Percentiles rank a stretch among this genome's conserved stretches.
These are phyloP conservation scores for Trifolium dubium DNA, from an alignment of 306 rosid genomes.

Conservation along the genomic window DNA sequence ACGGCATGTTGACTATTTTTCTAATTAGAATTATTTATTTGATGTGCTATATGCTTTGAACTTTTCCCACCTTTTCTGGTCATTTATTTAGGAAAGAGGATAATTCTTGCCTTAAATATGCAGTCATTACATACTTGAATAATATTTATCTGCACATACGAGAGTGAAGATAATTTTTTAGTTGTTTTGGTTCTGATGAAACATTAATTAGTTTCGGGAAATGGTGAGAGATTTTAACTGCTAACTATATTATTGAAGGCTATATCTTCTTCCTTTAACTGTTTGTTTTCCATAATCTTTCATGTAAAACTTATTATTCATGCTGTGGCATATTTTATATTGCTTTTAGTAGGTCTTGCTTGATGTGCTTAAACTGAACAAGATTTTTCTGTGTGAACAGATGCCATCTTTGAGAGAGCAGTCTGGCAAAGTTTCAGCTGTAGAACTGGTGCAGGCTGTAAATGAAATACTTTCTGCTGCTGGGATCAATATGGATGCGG, in stretches of 20 bases:
- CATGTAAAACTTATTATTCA: background rate
- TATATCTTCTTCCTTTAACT: constrained; percentile 20
- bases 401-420: constrained; percentile 61
- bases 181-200: constrained; percentile 22
- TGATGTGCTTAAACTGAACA: constrained; percentile 47
- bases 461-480: constrained; percentile 92
- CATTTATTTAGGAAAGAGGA: background rate
- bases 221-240: constrained; percentile 21
- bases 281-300: constrained; percentile 11
- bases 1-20: constrained; percentile 36
- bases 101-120: constrained; percentile 3
- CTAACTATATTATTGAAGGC: constrained; percentile 26
- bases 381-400: constrained; percentile 47
- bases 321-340: constrained; percentile 18
- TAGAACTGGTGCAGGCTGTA: constrained; percentile 90
- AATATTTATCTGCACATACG: background rate
- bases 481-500: constrained; percentile 86
- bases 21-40: constrained; percentile 3
- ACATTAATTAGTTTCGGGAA: constrained; percentile 4
- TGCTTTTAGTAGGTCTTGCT: constrained; percentile 25
- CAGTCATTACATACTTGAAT: background rate
- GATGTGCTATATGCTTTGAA: background rate
- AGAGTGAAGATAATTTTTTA: constrained; percentile 1
- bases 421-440: constrained; percentile 82
- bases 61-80: constrained; percentile 19